These are phyloP conservation scores for Neonothopanus nambi DNA, from an alignment of 1,284 basidiomycete species.

Conservation along the genomic window DNA sequence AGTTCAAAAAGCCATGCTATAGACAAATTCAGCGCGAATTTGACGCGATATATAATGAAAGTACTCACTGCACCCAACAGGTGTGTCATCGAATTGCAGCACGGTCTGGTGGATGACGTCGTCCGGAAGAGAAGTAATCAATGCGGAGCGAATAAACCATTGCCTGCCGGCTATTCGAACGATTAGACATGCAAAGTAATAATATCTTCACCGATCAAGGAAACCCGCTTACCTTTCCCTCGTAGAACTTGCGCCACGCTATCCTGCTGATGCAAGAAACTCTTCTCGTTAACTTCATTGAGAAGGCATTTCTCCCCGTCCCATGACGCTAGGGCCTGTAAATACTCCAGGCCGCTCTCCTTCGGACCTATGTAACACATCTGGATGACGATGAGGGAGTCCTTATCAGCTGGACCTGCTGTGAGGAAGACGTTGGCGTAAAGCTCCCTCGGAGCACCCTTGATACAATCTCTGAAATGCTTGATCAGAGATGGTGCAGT, in stretches of 20 bases:
- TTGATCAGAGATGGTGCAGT: slow-evolving; percentile 86
- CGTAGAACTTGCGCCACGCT: slow-evolving; percentile 87
- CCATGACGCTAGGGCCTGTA: slow-evolving; percentile 85
- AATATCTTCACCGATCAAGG: background rate
- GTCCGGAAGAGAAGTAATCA: slow-evolving; percentile 81
- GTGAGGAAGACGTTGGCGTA: slow-evolving; percentile 90
- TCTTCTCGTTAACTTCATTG: slow-evolving; percentile 88
- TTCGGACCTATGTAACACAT: slow-evolving; percentile 82
- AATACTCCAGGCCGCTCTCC: slow-evolving; percentile 75
- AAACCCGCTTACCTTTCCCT: slow-evolving; percentile 58
- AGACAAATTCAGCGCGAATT: slow-evolving; percentile 6
- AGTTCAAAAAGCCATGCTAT: slow-evolving; percentile 90
- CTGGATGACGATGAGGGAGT: slow-evolving; percentile 86
- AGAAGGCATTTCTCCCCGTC: slow-evolving; percentile 78
- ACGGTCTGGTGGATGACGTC: slow-evolving; percentile 85
- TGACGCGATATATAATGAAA: slow-evolving; percentile 1
- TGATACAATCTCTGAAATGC: slow-evolving; percentile 92
- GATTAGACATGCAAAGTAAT: too few species aligned
- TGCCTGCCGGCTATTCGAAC: slow-evolving; percentile 67
- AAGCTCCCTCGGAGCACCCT: slow-evolving; percentile 80
- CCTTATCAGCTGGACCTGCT: slow-evolving; percentile 78
- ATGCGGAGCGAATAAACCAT: slow-evolving; percentile 85
- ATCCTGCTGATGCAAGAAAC: slow-evolving; percentile 85
- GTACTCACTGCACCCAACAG: slow-evolving; percentile 82
- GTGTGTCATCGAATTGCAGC: slow-evolving; percentile 74